phyloP scores from a whole-genome alignment of 2,329 filamentous ascomycete species.

The Trichoderma simmonsii region DNA sequence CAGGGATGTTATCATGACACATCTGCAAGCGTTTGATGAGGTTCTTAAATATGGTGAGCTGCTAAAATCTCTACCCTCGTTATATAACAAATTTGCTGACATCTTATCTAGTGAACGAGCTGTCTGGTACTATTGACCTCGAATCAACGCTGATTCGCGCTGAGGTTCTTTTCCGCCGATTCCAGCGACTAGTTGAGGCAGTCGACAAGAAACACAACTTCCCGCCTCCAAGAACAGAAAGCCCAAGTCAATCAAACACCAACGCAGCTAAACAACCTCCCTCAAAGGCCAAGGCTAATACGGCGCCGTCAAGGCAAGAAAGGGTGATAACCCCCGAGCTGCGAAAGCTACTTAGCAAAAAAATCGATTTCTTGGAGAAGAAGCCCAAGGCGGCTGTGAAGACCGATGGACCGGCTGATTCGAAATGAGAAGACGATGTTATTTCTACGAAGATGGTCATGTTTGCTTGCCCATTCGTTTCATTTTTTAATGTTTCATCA shows the following conservation, averaged over 20 bases:
- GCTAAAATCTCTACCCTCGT: background rate
- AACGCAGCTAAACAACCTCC: background rate
- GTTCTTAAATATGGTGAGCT: conserved; percentile 86
- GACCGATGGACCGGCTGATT: conserved; percentile 35
- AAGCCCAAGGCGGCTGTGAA: conserved; percentile 34
- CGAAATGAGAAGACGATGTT: conserved; percentile 19
- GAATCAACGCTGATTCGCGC: conserved; percentile 81
- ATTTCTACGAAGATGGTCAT: background rate
- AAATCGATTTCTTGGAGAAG: conserved; percentile 41
- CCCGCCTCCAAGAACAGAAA: conserved; percentile 48
- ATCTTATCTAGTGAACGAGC: conserved; percentile 73
- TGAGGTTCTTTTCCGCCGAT: conserved; percentile 82
- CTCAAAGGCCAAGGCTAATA: conserved; percentile 39
- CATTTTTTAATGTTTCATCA: background rate
- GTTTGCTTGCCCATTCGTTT: background rate
- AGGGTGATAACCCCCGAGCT: conserved; percentile 58
- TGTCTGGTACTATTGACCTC: conserved; percentile 89
- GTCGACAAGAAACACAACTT: conserved; percentile 91
- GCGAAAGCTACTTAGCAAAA: conserved; percentile 49
- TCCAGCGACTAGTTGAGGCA: conserved; percentile 83
- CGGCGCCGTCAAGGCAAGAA: conserved; percentile 31
- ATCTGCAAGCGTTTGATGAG: conserved; percentile 92
- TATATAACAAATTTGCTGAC: background rate
- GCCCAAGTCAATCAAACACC: conserved; percentile 14
- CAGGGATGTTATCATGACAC: conserved; percentile 91